Base-by-base conservation (phyloP, 2,329 filamentous ascomycete species). In the Trichothecium sympodiale region DNA sequence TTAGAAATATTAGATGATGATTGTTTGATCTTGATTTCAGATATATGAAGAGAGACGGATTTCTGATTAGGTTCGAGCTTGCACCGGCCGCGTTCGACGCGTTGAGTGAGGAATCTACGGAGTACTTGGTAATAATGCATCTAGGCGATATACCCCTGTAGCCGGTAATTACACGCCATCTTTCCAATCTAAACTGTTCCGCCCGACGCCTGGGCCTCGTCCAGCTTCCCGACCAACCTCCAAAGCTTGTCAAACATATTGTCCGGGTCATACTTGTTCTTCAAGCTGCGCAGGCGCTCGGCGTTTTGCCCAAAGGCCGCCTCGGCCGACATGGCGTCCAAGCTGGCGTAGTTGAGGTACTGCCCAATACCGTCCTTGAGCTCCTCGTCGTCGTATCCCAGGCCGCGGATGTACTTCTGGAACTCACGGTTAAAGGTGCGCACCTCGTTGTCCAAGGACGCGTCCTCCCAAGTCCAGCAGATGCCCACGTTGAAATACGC, bases 401-500 rank as follows among this genome's bases (percentile, higher is more conserved):
- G 44, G 29, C 42, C 40, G 3, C 48, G 45, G 23, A 57, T 46
- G 25, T 43, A 38, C 4, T 29, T 38, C 29, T 45, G 50, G 6
- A 64, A 32, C 9, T 49, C 46, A 3, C 61, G 47, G 14, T 62
- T 64, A 46, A 62, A 63, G 3, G 47, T 43, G 0, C 60, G 52
- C 15, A 62, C 51, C 8, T 54, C 47, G 1, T 25, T 23, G 39
- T 69, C 65, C 16, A 58, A 52, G 6, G 41, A 46, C 4, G 47
- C 27, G 27, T 62, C 54, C 2, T 54, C 52, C 65, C 65, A 69
- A 9, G 56, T 52, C 20, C 63, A 52, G 5, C 47, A 45, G 3
- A 62, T 53, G 35, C 62, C 50, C 2, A 59, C 58, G 33, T 69
- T 65, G 41, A 63, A 63, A 27, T 63, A 62, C 5, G 47, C 46